Base-by-base conservation (phyloP, 768 basidiomycete species). In the Tubosaeta sp. region DNA sequence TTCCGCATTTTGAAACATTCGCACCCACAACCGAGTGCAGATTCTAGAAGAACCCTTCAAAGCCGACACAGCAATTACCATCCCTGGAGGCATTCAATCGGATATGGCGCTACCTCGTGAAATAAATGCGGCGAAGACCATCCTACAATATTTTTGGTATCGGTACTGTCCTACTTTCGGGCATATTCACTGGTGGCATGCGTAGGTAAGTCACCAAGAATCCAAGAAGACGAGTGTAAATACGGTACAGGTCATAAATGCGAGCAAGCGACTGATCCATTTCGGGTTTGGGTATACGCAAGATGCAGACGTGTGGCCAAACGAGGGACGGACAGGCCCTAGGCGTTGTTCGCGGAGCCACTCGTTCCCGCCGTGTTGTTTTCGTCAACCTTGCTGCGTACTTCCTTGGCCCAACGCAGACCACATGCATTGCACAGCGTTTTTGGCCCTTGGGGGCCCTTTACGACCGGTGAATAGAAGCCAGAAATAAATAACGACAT, bases 391-490 rank as follows among this genome's bases (percentile, higher is more conserved):
- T 68, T 69, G 55, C 63, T 77, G 57, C 80, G 79, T 34, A 77
- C 71, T 53, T 80, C 71, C 71, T 96, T 95, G 25, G 94, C 94
- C 90, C 92, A 95, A 48, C 94, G 79, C 35, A 98, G 71, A 22
- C 94, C 94, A 58, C 95, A 96, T 2, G 94, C 94, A 69, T 97
- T 96, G 75, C 95, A 97, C 5, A 97, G 72, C n/a, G 95, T 96
- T 73, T 97, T 99, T 1, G 95, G 93, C 31, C 95, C 95, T 48
- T 82, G 77, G 1, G 95, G 95, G 11, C 95, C 95, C 90, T 90
- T 57, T 29, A 52, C 21, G 19, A 19, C 18, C 4, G 22, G 22
- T 56, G 55, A 60, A 51, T 45, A 55, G 74, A 24, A 48, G 19
- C 45, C 42, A 29, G 48, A 46, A 38, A 14, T 1, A 30, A 13